Evolutionary conservation across 257 asterid species (phyloP).

Genomic region (Solanum raphanifolium): DNA sequence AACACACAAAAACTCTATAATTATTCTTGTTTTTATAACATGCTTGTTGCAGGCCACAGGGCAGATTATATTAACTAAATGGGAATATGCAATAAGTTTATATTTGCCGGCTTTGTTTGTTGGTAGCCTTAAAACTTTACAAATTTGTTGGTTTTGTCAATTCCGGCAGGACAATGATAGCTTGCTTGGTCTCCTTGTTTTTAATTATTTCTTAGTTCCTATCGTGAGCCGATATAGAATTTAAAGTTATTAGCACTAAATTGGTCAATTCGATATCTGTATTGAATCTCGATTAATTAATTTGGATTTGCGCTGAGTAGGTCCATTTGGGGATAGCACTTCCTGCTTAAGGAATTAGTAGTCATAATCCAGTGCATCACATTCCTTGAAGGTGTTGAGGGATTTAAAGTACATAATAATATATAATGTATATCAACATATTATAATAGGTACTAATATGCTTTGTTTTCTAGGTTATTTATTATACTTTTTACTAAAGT

Average conservation of each 20-base stretch:
- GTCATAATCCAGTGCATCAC: neutral
- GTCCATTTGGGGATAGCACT: too few relatives aligned
- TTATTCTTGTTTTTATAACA: slow-evolving; percentile 10
- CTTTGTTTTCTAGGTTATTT: neutral
- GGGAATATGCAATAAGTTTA: slow-evolving; percentile 5
- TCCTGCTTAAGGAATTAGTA: too few relatives aligned
- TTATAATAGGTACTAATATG: neutral
- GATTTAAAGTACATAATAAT: neutral
- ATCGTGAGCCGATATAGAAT: neutral
- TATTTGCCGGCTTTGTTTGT: slow-evolving; percentile 37
- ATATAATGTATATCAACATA: neutral
- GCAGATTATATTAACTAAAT: neutral
- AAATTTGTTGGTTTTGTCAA: neutral
- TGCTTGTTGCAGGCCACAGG: slow-evolving; percentile 30
- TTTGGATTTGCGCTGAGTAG: too few relatives aligned
- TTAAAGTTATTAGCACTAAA: neutral
- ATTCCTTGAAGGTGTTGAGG: neutral
- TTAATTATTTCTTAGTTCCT: neutral
- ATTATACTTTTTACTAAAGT: neutral
- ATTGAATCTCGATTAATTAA: too few relatives aligned
- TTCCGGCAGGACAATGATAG: neutral
- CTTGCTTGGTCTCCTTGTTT: neutral
- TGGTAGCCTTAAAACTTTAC: slow-evolving; percentile 1
- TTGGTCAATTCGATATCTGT: fast-evolving
- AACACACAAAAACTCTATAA: neutral